These are phyloP conservation scores for Ceriops decandra DNA, from an alignment of 345 rosid species.

Conservation along the genomic window DNA sequence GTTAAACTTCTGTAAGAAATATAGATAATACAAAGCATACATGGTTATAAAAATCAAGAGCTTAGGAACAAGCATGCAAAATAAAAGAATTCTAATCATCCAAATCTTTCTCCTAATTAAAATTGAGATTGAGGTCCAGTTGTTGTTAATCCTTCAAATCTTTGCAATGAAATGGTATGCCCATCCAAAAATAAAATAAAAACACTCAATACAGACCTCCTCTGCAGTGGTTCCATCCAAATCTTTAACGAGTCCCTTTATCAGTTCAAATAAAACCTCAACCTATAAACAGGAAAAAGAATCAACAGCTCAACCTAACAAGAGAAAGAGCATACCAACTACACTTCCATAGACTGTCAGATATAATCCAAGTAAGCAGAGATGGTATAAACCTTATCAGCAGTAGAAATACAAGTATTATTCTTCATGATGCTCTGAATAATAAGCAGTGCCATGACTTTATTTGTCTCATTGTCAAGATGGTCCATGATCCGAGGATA, in stretches of 20 bases:
- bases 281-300: slow-evolving; percentile 42
- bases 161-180: no score
- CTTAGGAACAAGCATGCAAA: not conserved
- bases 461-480: slow-evolving; percentile 80
- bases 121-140: no score
- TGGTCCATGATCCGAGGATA: slow-evolving; percentile 80
- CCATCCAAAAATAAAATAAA: not conserved
- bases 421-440: slow-evolving; percentile 95
- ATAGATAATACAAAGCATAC: not conserved
- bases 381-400: slow-evolving; percentile 53
- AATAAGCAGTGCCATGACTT: slow-evolving; percentile 87
- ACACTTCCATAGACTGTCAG: not conserved
- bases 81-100: slow-evolving; percentile 5
- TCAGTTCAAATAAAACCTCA: slow-evolving; percentile 82
- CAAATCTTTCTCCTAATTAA: not conserved
- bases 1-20: not conserved
- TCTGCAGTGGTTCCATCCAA: slow-evolving; percentile 46
- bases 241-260: slow-evolving; percentile 89
- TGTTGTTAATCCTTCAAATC: no score
- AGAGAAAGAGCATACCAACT: not conserved
- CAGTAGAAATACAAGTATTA: slow-evolving; percentile 65
- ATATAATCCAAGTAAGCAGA: not conserved
- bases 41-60: not conserved
- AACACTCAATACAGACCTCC: slow-evolving; percentile 12
- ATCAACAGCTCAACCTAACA: no score